A percentile compares a stretch with the other conserved stretches of the same genome.
Evolutionary conservation across 148 eudicot species (phyloP).

Genomic region (Nyssa sinensis): DNA sequence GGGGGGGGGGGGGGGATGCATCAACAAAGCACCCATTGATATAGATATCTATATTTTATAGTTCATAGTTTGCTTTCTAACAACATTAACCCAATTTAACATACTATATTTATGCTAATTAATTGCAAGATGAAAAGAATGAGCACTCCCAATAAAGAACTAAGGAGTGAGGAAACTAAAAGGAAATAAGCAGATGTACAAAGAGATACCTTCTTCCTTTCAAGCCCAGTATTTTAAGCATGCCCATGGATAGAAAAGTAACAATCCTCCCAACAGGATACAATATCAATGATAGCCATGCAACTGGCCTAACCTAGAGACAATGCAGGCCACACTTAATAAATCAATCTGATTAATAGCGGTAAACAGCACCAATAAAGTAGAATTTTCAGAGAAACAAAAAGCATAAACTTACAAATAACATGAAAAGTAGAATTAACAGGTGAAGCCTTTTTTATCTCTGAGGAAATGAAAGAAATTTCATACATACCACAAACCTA

Average conservation of each 20-base stretch:
- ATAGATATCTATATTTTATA: too few relatives aligned
- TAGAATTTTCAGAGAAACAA: not conserved
- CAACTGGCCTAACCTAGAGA: not conserved
- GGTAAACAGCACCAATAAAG: not conserved
- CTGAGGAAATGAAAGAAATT: not conserved
- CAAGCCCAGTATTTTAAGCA: not conserved
- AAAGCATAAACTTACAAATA: not conserved
- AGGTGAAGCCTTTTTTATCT: not conserved
- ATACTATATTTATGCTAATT: too few relatives aligned
- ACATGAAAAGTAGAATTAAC: not conserved
- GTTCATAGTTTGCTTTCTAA: too few relatives aligned
- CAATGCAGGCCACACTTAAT: not conserved
- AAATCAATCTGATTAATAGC: not conserved
- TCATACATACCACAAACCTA: not conserved
- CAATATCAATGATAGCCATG: not conserved
- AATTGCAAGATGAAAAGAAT: too few relatives aligned
- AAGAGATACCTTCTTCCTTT: not conserved
- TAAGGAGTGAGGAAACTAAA: not conserved
- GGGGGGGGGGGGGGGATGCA: too few relatives aligned
- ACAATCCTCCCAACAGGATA: not conserved
- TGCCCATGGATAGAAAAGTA: not conserved
- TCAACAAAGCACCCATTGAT: too few relatives aligned
- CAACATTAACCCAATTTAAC: too few relatives aligned
- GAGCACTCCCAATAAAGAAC: too few relatives aligned
- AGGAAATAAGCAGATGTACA: not conserved